phyloP scores from a whole-genome alignment of 441 rosid species.

The Erodium trifolium region DNA sequence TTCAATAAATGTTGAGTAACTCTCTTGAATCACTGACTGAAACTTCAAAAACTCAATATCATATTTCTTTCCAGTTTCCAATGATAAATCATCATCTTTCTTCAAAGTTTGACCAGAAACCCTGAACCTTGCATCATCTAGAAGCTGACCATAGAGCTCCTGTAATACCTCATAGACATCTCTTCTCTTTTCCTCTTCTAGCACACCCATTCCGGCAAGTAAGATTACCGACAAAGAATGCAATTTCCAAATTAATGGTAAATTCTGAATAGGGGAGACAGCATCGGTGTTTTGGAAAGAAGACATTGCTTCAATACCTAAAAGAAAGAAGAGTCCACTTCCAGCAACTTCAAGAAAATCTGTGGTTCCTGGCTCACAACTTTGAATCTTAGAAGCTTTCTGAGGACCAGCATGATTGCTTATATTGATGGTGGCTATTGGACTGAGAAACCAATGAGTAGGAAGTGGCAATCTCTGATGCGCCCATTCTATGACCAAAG shows the following conservation, averaged over 20 bases:
- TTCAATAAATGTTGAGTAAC: constrained; percentile 66
- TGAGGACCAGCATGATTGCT: constrained; percentile 28
- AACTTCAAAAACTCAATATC: constrained; percentile 46
- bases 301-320: constrained; percentile 71
- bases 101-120: constrained; percentile 10
- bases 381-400: constrained; percentile 20
- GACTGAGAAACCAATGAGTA: constrained; percentile 84
- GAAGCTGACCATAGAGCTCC: constrained; percentile 55
- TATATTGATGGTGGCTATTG: constrained; percentile 44
- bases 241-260: constrained; percentile 69
- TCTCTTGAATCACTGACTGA: constrained; percentile 66
- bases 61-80: constrained; percentile 9
- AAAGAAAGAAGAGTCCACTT: constrained; percentile 72
- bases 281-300: constrained; percentile 27
- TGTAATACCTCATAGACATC: constrained; percentile 60
- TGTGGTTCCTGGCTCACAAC: constrained; percentile 25
- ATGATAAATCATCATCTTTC: no score
- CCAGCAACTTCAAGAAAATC: constrained; percentile 49
- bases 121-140: constrained; percentile 39
- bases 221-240: constrained; percentile 68
- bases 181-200: constrained; percentile 61
- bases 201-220: constrained; percentile 62
- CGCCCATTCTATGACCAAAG: constrained; percentile 59
- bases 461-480: constrained; percentile 85
- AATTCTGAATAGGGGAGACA: constrained; percentile 42